Evolutionary conservation across 2,329 filamentous ascomycete species (phyloP).

Genomic region (Aspergillus glaucus): DNA sequence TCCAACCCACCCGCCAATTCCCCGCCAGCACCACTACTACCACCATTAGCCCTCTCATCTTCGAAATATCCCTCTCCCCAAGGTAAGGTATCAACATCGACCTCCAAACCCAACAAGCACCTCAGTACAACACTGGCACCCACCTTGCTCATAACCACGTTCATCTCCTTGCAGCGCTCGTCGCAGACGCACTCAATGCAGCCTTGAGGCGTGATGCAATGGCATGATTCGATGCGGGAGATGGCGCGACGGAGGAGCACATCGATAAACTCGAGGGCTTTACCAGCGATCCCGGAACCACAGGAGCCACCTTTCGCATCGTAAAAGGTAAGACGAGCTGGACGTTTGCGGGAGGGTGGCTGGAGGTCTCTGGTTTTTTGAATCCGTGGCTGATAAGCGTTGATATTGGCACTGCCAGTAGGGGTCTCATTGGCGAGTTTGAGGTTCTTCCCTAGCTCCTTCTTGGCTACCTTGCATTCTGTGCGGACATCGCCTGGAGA

Average conservation of each 20-base stretch:
- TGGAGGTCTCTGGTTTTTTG: conserved; percentile 15
- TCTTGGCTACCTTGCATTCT: conserved; percentile 83
- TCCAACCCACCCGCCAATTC: conserved; percentile 66
- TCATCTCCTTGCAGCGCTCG: conserved; percentile 76
- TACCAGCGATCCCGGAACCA: conserved; percentile 80
- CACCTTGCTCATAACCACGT: conserved; percentile 89
- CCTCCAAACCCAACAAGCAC: conserved; percentile 65
- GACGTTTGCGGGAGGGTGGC: conserved; percentile 61
- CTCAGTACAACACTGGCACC: conserved; percentile 77
- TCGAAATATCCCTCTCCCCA: conserved; percentile 74
- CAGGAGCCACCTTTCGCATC: conserved; percentile 83
- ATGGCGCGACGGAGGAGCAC: conserved; percentile 69
- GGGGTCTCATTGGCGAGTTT: conserved; percentile 19
- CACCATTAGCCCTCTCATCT: conserved; percentile 61
- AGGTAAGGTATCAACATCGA: conserved; percentile 77
- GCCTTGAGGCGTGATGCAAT: conserved; percentile 60
- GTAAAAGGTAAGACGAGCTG: conserved; percentile 86
- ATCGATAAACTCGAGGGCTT: conserved; percentile 90
- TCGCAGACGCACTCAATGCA: conserved; percentile 87
- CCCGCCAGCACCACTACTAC: conserved; percentile 47
- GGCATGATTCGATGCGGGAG: conserved; percentile 66
- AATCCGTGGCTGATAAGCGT: background rate
- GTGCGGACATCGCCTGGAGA: conserved; percentile 89
- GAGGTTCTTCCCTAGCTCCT: conserved; percentile 69
- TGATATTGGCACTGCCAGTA: background rate